Evolutionary conservation across 345 rosid genomes (phyloP).

Genomic region (Adansonia digitata): DNA sequence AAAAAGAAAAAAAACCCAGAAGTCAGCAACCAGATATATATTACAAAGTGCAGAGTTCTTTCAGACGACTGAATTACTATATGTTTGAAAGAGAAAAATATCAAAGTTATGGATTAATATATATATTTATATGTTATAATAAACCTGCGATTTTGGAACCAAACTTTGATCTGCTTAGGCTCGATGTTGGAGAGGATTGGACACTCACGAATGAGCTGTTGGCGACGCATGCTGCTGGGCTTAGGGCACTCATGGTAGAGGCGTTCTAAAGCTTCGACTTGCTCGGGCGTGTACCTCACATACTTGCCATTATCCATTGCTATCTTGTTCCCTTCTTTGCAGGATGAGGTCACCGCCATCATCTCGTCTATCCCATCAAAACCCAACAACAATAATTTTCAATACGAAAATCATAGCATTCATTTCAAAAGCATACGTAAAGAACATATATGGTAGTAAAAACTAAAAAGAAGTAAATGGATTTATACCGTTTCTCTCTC

Average conservation of each 20-base stretch:
- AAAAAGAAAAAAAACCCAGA: background rate
- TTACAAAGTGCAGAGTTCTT: background rate
- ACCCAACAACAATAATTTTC: no score
- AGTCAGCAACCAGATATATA: background rate
- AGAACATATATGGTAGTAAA: background rate
- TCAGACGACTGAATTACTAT: background rate
- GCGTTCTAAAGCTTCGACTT: constrained; percentile 76
- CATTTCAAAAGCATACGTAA: background rate
- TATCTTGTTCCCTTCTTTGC: constrained; percentile 48
- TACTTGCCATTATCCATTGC: constrained; percentile 69
- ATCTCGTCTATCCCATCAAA: constrained; percentile 20
- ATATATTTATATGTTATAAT: no score
- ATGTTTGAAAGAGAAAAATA: background rate
- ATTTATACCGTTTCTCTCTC: background rate
- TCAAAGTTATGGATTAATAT: no score
- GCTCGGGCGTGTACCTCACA: constrained; percentile 81
- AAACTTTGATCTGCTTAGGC: constrained; percentile 86
- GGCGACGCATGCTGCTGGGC: constrained; percentile 74
- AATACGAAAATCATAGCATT: background rate
- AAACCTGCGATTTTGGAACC: constrained; percentile 84
- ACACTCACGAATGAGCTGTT: constrained; percentile 70
- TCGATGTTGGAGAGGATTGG: constrained; percentile 75
- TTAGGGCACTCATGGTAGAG: constrained; percentile 70
- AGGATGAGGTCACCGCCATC: constrained; percentile 63
- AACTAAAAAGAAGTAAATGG: no score